Evolutionary conservation across 2,329 filamentous ascomycete species (phyloP).

Genomic region (Talaromyces atroroseus): DNA sequence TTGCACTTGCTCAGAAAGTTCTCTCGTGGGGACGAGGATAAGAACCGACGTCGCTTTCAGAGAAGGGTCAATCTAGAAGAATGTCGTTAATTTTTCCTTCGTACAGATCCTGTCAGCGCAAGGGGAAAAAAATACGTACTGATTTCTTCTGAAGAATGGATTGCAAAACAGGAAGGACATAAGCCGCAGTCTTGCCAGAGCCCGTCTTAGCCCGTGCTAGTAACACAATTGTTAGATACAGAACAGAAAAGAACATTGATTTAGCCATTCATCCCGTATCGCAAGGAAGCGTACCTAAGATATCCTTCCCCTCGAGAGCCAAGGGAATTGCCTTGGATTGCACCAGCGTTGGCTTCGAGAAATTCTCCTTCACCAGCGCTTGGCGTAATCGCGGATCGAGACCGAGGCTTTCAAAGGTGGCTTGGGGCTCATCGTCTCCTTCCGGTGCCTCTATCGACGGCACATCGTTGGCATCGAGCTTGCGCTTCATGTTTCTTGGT

Average conservation of each 20-base stretch:
- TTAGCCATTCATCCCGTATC: too few relatives aligned
- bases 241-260: background rate
- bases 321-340: constrained; percentile 84
- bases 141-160: constrained; percentile 73
- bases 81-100: background rate
- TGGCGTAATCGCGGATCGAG: constrained; percentile 83
- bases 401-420: constrained; percentile 68
- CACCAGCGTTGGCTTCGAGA: constrained; percentile 78
- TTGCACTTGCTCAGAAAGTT: constrained; percentile 86
- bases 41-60: constrained; percentile 61
- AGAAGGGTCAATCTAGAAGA: constrained; percentile 29
- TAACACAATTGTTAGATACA: constrained; percentile 17
- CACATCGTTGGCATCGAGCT: constrained; percentile 45
- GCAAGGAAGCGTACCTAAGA: too few relatives aligned
- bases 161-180: constrained; percentile 83
- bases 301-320: constrained; percentile 79
- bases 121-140: constrained; percentile 37
- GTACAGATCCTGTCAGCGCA: background rate
- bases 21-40: constrained; percentile 87
- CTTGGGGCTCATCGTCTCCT: constrained; percentile 27
- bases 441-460: constrained; percentile 33
- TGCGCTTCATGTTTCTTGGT: constrained; percentile 42
- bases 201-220: constrained; percentile 85
- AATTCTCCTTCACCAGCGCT: constrained; percentile 77
- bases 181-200: constrained; percentile 96